phyloP scores from a whole-genome alignment of 495 filamentous ascomycete genomes.

The Pseudevernia furfuracea region DNA sequence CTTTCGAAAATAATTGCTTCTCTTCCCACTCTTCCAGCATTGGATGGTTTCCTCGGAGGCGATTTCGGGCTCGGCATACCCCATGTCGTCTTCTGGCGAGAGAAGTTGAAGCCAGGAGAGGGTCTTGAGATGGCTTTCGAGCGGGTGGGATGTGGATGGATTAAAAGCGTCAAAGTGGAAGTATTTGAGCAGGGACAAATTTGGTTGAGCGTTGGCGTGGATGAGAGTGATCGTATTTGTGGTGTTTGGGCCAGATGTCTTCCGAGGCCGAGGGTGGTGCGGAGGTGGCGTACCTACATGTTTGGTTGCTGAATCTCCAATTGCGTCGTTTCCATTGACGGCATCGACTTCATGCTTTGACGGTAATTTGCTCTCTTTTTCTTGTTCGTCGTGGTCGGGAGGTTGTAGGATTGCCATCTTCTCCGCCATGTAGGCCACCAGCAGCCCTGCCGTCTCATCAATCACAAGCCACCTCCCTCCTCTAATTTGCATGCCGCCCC shows the following conservation, averaged over 20 bases:
- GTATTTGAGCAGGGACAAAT: slow-evolving; percentile 76
- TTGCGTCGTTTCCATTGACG: slow-evolving; percentile 1
- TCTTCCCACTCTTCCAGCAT: slow-evolving; percentile 64
- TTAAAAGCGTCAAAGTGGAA: slow-evolving; percentile 69
- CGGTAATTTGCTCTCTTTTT: slow-evolving; percentile 22
- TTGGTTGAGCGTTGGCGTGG: slow-evolving; percentile 84
- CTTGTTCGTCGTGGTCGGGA: slow-evolving; percentile 35
- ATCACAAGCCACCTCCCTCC: slow-evolving; percentile 78
- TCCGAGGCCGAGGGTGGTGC: slow-evolving; percentile 4
- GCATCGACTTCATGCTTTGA: slow-evolving; percentile 16
- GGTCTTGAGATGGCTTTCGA: slow-evolving; percentile 70
- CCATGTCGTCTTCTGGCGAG: slow-evolving; percentile 60
- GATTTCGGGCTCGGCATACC: slow-evolving; percentile 53
- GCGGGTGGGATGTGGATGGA: slow-evolving; percentile 64
- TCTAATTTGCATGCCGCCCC: slow-evolving; percentile 25
- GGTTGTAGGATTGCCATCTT: slow-evolving; percentile 74
- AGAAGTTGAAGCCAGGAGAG: slow-evolving; percentile 87
- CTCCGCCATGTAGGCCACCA: slow-evolving; percentile 85
- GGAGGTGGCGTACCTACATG: neutral
- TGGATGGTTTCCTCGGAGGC: slow-evolving; percentile 49
- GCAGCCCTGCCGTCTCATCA: slow-evolving; percentile 80
- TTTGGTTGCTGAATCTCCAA: slow-evolving; percentile 10
- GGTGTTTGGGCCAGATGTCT: slow-evolving; percentile 34
- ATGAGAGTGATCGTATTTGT: slow-evolving; percentile 82
- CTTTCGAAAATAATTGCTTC: slow-evolving; percentile 77